Conservation (phyloP, 1,139 yeast species). For the Magnusiomyces fungicola region DNA sequence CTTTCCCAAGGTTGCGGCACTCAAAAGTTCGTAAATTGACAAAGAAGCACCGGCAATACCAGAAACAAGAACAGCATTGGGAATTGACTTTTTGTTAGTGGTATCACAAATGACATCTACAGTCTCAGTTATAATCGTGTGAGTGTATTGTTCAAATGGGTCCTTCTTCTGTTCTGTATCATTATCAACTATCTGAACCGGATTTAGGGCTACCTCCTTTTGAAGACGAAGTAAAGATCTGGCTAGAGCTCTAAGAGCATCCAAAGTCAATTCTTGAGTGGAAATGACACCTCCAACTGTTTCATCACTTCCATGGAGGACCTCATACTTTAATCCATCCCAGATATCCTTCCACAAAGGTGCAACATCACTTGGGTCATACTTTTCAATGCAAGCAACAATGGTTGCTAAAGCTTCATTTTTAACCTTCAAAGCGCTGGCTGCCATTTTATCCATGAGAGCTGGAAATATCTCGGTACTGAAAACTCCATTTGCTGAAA, state of each 20-base stretch:
- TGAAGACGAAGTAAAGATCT: conserved; percentile 28
- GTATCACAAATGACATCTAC: conserved; percentile 39
- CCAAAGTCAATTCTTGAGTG: conserved; percentile 39
- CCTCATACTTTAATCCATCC: conserved; percentile 84
- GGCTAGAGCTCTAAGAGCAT: conserved; percentile 41
- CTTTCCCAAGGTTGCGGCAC: conserved; percentile 35
- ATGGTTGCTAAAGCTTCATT: conserved; percentile 67
- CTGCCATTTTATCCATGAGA: conserved; percentile 73
- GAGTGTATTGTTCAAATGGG: conserved; percentile 23
- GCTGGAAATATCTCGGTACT: conserved; percentile 73
- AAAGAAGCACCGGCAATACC: conserved; percentile 44
- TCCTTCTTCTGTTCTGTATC: background rate
- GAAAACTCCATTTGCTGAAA: conserved; percentile 57
- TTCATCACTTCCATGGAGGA: conserved; percentile 59
- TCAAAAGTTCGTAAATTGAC: conserved; percentile 41
- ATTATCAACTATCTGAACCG: conserved; percentile 8
- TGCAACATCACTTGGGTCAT: conserved; percentile 40
- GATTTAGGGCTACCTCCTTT: background rate
- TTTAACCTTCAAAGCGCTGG: conserved; percentile 72
- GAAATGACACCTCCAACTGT: conserved; percentile 28
- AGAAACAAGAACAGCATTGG: conserved; percentile 36
- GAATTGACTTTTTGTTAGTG: conserved; percentile 20
- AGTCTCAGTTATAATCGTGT: conserved; percentile 46
- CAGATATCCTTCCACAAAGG: conserved; percentile 68
- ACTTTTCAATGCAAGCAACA: conserved; percentile 46